Evolutionary conservation across 2,329 filamentous ascomycete genomes (phyloP).

Genomic region (Teratosphaeria epicoccoides): DNA sequence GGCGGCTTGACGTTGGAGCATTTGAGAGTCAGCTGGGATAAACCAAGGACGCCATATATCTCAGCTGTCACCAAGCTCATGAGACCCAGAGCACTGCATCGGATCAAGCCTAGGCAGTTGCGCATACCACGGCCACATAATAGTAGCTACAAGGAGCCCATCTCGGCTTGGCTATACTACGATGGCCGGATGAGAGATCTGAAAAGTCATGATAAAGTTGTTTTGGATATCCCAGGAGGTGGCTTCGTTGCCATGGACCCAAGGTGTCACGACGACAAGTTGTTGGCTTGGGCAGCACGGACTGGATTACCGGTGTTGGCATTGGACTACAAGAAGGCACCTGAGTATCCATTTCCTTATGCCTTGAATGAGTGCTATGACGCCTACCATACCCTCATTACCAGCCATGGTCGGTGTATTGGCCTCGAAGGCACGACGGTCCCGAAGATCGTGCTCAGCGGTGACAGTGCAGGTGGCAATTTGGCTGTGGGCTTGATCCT

Average conservation of each 20-base stretch:
- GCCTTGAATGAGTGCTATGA: conserved; percentile 82
- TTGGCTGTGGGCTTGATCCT: conserved; percentile 69
- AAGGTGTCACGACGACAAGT: conserved; percentile 85
- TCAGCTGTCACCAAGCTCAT: conserved; percentile 59
- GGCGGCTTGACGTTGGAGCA: conserved; percentile 83
- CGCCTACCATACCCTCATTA: conserved; percentile 64
- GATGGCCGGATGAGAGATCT: conserved; percentile 75
- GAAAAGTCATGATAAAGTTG: conserved; percentile 62
- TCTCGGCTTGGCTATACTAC: conserved; percentile 86
- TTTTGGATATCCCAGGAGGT: conserved; percentile 85
- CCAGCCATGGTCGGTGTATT: conserved; percentile 62
- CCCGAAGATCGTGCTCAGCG: conserved; percentile 62
- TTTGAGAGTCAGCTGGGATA: conserved; percentile 88
- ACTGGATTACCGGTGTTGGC: conserved; percentile 82
- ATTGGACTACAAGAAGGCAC: conserved; percentile 80
- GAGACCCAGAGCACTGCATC: conserved; percentile 53
- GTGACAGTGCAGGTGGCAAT: conserved; percentile 76
- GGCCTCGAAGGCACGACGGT: conserved; percentile 56
- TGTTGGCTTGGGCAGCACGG: conserved; percentile 84
- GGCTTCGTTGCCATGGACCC: conserved; percentile 96
- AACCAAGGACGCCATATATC: conserved; percentile 79
- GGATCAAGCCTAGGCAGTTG: conserved; percentile 65
- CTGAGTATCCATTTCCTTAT: conserved; percentile 75
- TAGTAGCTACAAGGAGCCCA: conserved; percentile 73
- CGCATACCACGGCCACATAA: conserved; percentile 69